These are phyloP conservation scores for Xylaria telfairii DNA, from an alignment of 495 filamentous ascomycete genomes.

Conservation along the genomic window DNA sequence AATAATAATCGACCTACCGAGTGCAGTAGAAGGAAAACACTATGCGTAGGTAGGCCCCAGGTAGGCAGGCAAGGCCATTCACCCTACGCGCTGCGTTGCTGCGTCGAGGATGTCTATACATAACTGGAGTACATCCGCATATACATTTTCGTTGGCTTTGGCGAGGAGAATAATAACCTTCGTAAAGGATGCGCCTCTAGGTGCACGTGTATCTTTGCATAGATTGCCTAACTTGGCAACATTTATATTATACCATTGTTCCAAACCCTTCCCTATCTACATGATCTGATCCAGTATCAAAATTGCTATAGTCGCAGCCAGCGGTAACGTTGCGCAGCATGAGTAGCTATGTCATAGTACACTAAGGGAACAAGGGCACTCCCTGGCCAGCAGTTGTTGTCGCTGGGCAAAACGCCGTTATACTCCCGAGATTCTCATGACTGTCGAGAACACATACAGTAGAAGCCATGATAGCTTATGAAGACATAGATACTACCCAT, in stretches of 20 bases:
- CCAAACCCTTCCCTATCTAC: not conserved
- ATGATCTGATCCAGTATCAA: slow-evolving; percentile 4
- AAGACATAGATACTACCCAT: not conserved
- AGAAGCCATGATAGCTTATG: not conserved
- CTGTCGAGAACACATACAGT: not conserved
- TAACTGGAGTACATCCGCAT: no score
- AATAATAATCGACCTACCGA: not conserved
- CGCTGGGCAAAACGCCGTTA: not conserved
- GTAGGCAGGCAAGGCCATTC: not conserved
- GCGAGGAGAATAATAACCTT: not conserved
- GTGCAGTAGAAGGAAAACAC: not conserved
- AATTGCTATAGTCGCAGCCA: not conserved
- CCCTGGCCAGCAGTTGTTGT: not conserved
- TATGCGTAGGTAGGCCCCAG: not conserved
- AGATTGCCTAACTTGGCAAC: not conserved
- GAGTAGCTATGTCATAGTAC: slow-evolving; percentile 5
- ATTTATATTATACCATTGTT: not conserved
- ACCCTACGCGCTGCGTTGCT: not conserved
- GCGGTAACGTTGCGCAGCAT: not conserved
- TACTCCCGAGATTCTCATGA: not conserved
- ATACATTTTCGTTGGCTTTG: not conserved
- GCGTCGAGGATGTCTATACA: not conserved
- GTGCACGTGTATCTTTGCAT: not conserved
- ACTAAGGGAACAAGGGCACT: not conserved
- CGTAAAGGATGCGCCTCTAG: not conserved